Evolutionary conservation across 192 early-diverging fungal species (phyloP).

Genomic region (Rhizophagus clarus): DNA sequence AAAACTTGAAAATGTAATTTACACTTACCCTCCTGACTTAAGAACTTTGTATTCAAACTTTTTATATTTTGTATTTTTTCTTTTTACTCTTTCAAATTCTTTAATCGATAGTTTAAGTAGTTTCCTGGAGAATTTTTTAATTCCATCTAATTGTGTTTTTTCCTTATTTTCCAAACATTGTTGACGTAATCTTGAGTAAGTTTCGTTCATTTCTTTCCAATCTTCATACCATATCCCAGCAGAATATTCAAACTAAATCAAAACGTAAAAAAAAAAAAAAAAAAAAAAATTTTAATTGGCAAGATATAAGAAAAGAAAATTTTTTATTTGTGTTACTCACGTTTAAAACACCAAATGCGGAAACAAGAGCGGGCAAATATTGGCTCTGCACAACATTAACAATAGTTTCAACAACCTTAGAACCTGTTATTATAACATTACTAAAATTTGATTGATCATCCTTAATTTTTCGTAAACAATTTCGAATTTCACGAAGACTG

Average conservation of each 20-base stretch:
- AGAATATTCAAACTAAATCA: neutral
- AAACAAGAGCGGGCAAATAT: neutral
- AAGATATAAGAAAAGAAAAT: neutral
- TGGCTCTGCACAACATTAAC: neutral
- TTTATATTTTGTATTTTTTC: neutral
- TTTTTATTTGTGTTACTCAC: neutral
- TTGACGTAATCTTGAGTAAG: neutral
- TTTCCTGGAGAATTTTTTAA: neutral
- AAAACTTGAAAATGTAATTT: neutral
- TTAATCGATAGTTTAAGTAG: neutral
- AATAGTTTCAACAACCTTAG: neutral
- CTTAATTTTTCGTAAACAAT: slow-evolving; percentile 1
- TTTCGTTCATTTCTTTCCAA: neutral
- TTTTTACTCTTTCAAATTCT: slow-evolving; percentile 2
- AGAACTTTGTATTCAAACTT: neutral
- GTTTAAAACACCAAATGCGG: no score
- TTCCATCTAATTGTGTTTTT: neutral
- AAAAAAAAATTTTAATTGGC: no score
- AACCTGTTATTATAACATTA: no score
- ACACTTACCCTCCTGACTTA: neutral
- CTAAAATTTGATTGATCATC: neutral
- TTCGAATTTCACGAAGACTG: neutral
- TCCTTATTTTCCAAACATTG: neutral
- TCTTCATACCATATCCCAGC: neutral
- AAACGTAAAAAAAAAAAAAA: no score